Evolutionary conservation across 768 basidiomycete genomes (phyloP), one percentile per base, ranked within the genome.

Genomic region (Macrocybe gigantea): DNA sequence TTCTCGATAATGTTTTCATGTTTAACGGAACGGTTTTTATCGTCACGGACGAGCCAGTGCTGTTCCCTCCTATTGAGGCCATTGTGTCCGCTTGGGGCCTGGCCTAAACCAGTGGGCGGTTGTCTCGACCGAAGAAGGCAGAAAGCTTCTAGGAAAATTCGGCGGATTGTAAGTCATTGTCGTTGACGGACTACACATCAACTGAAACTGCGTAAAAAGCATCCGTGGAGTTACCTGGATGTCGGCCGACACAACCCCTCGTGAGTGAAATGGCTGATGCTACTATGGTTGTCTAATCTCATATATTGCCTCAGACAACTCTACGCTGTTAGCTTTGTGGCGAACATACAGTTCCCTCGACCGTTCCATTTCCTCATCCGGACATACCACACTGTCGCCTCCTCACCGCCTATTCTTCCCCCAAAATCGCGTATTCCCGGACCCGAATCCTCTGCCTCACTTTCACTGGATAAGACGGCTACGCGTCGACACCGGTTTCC

Each of bases 1-100:
- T 93, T 38, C 69, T 94, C 48, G 88, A 93, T 56, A 85, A 89
- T 51, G 73, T 90, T n/a, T 79, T 85, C 57, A 64, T 87, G n/a
- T 70, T 77, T 56, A 82, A 86, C 53, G 82, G 82, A 7, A 80
- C 80, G 2, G 75, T 90, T 51, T 89, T 81, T 62, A 63, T 94
- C 49, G 82, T 94, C 33, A 78, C 83, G 4, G 83, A 92, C 60
- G 71, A 82, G 50, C 72, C 74, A 5, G 62, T 71, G 1, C 65
- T 69, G n/a, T 75, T 91, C 43, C 93, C 91, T 1, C 49, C 74
- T 1, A 60, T 83, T 32, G 61, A 62, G 5, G 64, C 70, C 1
- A 83, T 88, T 13, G 66, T 78, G 33, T 67, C 77, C 31, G 77
- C 64, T n/a, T 52, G 51, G 3, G 64, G 8, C 57, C 59, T 30